Evolutionary conservation across 805 yeast species (phyloP).

Genomic region (Zygoascus flipseniorum): DNA sequence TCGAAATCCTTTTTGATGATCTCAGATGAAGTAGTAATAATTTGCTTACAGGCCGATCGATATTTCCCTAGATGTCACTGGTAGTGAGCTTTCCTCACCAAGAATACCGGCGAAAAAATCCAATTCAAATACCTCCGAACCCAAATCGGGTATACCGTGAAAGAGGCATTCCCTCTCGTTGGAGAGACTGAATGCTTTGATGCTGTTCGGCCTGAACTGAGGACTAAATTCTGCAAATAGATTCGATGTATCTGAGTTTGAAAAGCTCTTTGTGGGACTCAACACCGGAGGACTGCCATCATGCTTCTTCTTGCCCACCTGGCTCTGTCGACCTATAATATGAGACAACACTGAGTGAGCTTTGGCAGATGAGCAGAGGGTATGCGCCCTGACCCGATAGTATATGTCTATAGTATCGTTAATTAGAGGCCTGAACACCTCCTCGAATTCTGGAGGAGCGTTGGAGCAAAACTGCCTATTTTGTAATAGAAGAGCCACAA

Average conservation of each 20-base stretch:
- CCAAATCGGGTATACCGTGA: constrained; percentile 44
- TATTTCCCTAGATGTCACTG: not conserved
- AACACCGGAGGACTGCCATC: not conserved
- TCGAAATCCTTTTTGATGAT: too few species aligned
- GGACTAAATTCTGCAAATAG: not conserved
- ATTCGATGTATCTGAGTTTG: not conserved
- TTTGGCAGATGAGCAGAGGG: not conserved
- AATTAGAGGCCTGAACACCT: not conserved
- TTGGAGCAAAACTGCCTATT: not conserved
- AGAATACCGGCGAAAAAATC: not conserved
- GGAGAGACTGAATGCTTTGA: constrained; percentile 62
- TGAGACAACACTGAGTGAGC: not conserved
- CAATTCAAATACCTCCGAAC: not conserved
- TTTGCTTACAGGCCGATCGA: too few species aligned
- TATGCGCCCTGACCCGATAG: not conserved
- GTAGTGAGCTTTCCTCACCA: not conserved
- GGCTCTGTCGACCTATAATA: not conserved
- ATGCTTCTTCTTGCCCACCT: not conserved
- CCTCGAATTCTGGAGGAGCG: not conserved
- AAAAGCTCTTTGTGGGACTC: not conserved
- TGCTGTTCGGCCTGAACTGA: not conserved
- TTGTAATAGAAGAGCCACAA: constrained; percentile 1
- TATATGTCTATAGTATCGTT: not conserved
- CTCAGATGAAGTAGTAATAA: too few species aligned
- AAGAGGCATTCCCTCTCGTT: constrained; percentile 88